Evolutionary conservation across 192 early-diverging fungal species (phyloP).

Genomic region (Coemansia sp.): DNA sequence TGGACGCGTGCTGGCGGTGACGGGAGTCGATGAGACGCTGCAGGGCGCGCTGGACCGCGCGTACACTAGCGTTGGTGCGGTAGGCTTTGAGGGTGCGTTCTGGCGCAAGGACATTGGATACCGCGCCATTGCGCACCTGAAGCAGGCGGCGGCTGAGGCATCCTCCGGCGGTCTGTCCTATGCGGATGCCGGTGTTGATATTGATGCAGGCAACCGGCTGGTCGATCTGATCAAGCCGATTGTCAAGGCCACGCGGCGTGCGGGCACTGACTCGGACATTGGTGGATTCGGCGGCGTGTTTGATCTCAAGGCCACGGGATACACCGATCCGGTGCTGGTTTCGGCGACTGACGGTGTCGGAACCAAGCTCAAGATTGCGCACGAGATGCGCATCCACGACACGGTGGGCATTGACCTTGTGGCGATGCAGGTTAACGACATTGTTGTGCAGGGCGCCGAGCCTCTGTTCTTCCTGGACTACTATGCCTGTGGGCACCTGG

Average conservation of each 20-base stretch:
- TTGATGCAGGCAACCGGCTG: conserved; percentile 93
- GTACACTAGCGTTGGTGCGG: conserved; percentile 59
- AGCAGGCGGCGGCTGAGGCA: conserved; percentile 19
- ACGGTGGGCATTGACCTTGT: conserved; percentile 98
- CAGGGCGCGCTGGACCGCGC: conserved; percentile 76
- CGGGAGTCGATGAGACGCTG: conserved; percentile 71
- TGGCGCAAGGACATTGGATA: conserved; percentile 93
- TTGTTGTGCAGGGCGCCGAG: conserved; percentile 98
- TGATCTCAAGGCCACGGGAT: conserved; percentile 92
- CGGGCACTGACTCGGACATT: conserved; percentile 95
- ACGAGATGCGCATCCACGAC: conserved; percentile 77
- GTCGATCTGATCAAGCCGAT: conserved; percentile 95
- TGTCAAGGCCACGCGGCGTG: conserved; percentile 87
- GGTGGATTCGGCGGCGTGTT: conserved; percentile 99
- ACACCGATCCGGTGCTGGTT: conserved; percentile 88
- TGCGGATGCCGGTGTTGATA: conserved; percentile 92
- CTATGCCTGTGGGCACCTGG: conserved; percentile 91
- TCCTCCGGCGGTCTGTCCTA: conserved; percentile 73
- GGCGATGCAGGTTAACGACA: conserved; percentile 99
- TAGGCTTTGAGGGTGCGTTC: conserved; percentile 86
- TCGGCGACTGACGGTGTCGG: conserved; percentile 99
- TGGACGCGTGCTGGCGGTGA: conserved; percentile 93
- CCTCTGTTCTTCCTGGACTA: conserved; percentile 99
- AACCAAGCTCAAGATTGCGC: conserved; percentile 97
- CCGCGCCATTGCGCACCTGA: conserved; percentile 54